Percentiles rank a stretch among this genome's conserved stretches.
phyloP scores from a whole-genome alignment of 1,284 basidiomycete species.

The Fomitopsis palustris region DNA sequence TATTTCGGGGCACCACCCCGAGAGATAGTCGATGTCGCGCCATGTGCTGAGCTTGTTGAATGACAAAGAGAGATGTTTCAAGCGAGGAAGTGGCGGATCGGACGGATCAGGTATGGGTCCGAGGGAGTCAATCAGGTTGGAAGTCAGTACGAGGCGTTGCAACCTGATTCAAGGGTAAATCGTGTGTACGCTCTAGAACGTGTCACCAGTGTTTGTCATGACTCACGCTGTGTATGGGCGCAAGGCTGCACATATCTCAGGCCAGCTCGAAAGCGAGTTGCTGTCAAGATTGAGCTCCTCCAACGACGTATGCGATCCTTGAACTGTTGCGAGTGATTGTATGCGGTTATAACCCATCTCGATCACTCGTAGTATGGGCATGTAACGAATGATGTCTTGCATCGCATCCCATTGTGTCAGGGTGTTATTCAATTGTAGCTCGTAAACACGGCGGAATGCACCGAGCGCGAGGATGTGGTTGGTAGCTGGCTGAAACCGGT shows the following conservation, averaged over 20 bases:
- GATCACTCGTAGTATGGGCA: slow-evolving; percentile 61
- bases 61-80: slow-evolving; percentile 61
- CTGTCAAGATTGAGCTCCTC: slow-evolving; percentile 71
- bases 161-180: slow-evolving; percentile 35
- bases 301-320: slow-evolving; percentile 30
- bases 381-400: slow-evolving; percentile 44
- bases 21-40: slow-evolving; percentile 69
- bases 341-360: slow-evolving; percentile 81
- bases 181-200: slow-evolving; percentile 12
- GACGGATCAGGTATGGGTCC: slow-evolving; percentile 19
- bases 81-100: slow-evolving; percentile 20
- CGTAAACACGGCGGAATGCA: slow-evolving; percentile 51
- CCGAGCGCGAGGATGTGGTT: slow-evolving; percentile 23
- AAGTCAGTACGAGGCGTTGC: slow-evolving; percentile 65
- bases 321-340: slow-evolving; percentile 29
- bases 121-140: slow-evolving; percentile 53
- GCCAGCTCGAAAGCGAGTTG: slow-evolving; percentile 67
- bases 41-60: slow-evolving; percentile 62
- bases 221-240: slow-evolving; percentile 48
- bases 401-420: slow-evolving; percentile 71
- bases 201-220: slow-evolving; percentile 3
- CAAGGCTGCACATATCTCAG: slow-evolving; percentile 45
- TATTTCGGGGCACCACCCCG: slow-evolving; percentile 61
- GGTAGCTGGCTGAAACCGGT: slow-evolving; percentile 43
- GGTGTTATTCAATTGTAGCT: slow-evolving; percentile 77